A percentile compares a stretch with the other conserved stretches of the same genome.
phyloP scores from a whole-genome alignment of 129 eudicot genomes.

The Tanacetum coccineum region DNA sequence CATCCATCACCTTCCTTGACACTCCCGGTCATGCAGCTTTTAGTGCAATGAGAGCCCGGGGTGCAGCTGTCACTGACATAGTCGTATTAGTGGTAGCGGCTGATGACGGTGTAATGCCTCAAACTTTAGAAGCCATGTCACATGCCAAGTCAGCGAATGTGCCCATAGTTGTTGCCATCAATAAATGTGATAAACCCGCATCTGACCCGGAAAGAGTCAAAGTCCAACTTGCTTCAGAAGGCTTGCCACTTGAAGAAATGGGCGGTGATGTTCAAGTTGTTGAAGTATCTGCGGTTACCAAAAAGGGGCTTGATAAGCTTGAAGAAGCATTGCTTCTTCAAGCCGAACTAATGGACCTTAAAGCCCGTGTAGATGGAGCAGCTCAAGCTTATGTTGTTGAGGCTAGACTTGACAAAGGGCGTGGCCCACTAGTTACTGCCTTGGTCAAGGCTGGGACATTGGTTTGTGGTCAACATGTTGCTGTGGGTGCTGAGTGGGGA shows the following conservation, averaged over 20 bases:
- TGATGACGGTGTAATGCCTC: conserved; percentile 14
- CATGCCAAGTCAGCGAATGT: conserved; percentile 81
- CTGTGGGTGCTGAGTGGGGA: conserved; percentile 95
- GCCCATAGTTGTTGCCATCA: conserved; percentile 91
- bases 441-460: conserved; percentile 86
- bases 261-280: conserved; percentile 90
- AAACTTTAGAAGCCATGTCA: conserved; percentile 65
- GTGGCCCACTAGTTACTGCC: conserved; percentile 89
- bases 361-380: conserved; percentile 75
- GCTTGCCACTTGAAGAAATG: conserved; percentile 79
- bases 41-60: conserved; percentile 19
- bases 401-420: conserved; percentile 85
- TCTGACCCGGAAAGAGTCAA: conserved; percentile 80
- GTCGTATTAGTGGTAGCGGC: conserved; percentile 16
- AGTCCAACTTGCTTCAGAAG: conserved; percentile 74
- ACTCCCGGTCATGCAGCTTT: conserved; percentile 14
- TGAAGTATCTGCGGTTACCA: conserved; percentile 75
- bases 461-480: conserved; percentile 77
- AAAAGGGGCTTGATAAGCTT: conserved; percentile 62
- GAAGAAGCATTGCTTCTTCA: conserved; percentile 93
- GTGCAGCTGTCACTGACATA: conserved; percentile 13
- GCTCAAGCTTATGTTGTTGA: conserved; percentile 99
- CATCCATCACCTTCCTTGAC: conserved; percentile 14
- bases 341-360: conserved; percentile 90
- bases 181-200: conserved; percentile 85